Evolutionary conservation across 306 rosid genomes (phyloP), one percentile per base, ranked within the genome.

Genomic region (Castanopsis chinensis): DNA sequence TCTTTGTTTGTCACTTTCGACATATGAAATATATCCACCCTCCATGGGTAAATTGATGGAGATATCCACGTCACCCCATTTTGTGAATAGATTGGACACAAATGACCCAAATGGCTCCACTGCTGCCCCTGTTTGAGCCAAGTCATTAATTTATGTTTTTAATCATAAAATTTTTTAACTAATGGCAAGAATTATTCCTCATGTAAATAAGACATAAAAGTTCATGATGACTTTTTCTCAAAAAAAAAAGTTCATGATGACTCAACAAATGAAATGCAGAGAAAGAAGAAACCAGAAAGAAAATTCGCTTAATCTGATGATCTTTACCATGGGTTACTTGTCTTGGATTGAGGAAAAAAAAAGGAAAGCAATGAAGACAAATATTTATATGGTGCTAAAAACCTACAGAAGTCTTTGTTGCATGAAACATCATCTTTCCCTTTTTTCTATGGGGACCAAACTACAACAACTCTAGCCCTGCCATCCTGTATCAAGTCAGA

Each of bases 61-160:
- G 82, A 95, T 79, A 85, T 95, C 99, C 94, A 95, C 83, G 82
- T 95, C 99, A 75, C 93, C 96, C 96, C 94, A 91, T 30, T 87
- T 83, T 1, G 96, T 82, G 82, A 91, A 95, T 65, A 92, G 93
- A 80, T 83, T 83, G 21, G 97, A 91, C 49, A 89, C 94, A 86
- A 92, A 93, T 41, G 98, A 95, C 30, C 99, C 99, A 86, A 87
- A 95, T 23, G 98, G 96, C 82, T 91, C 98, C 74, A 95, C 90
- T 53, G 86, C 88, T 80, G 99, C 97, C 75, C 99, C 99, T 95
- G 91, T 71, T 88, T 78, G 71, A 79, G 75, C 51, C 77, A 71
- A 81, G 79, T 81, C 56, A 70, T 53, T 58, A 78, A 81, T 80
- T 45, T 45, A 45, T 45, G 52, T 45, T 45, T 14, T 45, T 45